A percentile compares a stretch with the other conserved stretches of the same genome.
phyloP scores from a whole-genome alignment of 768 basidiomycete genomes.

The Suillus subaureus region DNA sequence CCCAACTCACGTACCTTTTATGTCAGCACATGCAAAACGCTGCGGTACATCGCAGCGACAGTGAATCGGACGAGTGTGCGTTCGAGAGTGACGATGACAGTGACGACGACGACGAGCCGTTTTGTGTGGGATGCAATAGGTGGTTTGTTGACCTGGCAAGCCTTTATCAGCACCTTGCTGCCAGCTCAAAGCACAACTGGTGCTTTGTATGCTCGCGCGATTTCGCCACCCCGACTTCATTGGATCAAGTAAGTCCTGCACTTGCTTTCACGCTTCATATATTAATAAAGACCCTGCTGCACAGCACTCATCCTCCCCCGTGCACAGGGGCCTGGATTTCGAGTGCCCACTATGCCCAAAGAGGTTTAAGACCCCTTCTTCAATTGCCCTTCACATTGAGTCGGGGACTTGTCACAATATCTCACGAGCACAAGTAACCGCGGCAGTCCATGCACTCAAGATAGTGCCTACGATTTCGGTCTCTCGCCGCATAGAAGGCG shows the following conservation, averaged over 20 bases:
- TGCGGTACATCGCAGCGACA: constrained; percentile 2
- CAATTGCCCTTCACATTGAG: constrained; percentile 43
- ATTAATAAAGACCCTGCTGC: background rate
- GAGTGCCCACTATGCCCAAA: background rate
- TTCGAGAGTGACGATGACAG: constrained; percentile 10
- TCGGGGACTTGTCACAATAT: constrained; percentile 38
- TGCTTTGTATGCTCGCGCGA: constrained; percentile 36
- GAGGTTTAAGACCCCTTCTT: constrained; percentile 28
- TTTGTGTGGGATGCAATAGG: constrained; percentile 27
- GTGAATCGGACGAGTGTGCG: background rate
- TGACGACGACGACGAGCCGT: constrained; percentile 17
- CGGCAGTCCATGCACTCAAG: constrained; percentile 32
- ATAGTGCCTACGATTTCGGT: constrained; percentile 40
- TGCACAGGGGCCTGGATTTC: background rate
- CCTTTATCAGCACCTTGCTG: constrained; percentile 25
- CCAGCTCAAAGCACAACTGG: constrained; percentile 33
- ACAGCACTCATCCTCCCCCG: constrained; percentile 4
- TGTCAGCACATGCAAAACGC: constrained; percentile 1
- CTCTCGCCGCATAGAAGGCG: constrained; percentile 29
- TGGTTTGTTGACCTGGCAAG: constrained; percentile 20
- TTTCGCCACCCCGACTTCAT: constrained; percentile 22
- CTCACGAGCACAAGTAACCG: constrained; percentile 40
- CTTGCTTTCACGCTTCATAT: background rate
- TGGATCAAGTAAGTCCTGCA: constrained; percentile 36
- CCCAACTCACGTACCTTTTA: background rate